Evolutionary conservation across 495 filamentous ascomycete species (phyloP).

Genomic region (Penicillium ucsense): DNA sequence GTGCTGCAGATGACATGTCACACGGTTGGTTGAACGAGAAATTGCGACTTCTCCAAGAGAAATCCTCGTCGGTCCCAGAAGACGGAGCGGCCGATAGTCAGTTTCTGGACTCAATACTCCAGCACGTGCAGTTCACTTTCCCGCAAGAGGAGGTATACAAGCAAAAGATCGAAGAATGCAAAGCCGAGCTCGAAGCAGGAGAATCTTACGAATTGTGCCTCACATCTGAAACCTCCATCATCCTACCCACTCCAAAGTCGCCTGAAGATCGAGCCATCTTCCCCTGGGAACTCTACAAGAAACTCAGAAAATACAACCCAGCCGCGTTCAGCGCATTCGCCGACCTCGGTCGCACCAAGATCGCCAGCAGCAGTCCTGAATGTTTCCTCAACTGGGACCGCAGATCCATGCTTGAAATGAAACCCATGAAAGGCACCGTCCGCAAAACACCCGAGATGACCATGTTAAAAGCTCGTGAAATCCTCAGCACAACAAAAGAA

Average conservation of each 20-base stretch:
- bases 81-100: slow-evolving; percentile 9
- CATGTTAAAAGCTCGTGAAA: slow-evolving; percentile 52
- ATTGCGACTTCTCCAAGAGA: slow-evolving; percentile 12
- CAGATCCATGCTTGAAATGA: slow-evolving; percentile 36
- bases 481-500: slow-evolving; percentile 75
- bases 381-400: slow-evolving; percentile 73
- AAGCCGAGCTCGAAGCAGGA: slow-evolving; percentile 61
- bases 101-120: slow-evolving; percentile 25
- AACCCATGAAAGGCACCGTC: slow-evolving; percentile 93
- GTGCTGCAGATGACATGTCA: slow-evolving; percentile 25
- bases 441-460: slow-evolving; percentile 58
- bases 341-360: slow-evolving; percentile 55
- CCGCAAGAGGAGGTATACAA: slow-evolving; percentile 51
- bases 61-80: neutral
- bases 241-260: slow-evolving; percentile 20
- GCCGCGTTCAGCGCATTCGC: slow-evolving; percentile 82
- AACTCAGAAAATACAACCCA: slow-evolving; percentile 63
- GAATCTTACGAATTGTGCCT: slow-evolving; percentile 93
- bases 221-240: slow-evolving; percentile 61
- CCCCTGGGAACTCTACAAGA: slow-evolving; percentile 62
- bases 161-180: slow-evolving; percentile 55
- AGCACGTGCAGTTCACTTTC: slow-evolving; percentile 20
- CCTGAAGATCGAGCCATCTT: slow-evolving; percentile 17
- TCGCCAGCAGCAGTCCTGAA: slow-evolving; percentile 84
- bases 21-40: slow-evolving; percentile 32